A percentile compares a stretch with the other conserved stretches of the same genome.
phyloP scores from a whole-genome alignment of 257 asterid species.

The Nicotiana paniculata region DNA sequence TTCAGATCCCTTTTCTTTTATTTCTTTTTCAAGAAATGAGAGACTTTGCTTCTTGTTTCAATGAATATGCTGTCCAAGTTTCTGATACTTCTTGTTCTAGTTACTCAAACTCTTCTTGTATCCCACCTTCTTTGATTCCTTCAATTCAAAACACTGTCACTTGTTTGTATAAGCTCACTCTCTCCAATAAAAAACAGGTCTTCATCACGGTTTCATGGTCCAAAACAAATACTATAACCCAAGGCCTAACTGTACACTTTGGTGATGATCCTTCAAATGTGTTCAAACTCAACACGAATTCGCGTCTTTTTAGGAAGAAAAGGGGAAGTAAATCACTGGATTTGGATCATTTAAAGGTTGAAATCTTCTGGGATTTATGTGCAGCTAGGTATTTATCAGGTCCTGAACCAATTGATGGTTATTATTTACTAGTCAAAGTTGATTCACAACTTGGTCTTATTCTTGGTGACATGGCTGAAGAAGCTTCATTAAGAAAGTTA shows the following conservation, averaged over 20 bases:
- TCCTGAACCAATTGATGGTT: conserved; percentile 71
- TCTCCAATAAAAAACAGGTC: conserved; percentile 38
- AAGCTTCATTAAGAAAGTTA: conserved; percentile 24
- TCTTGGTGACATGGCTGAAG: conserved; percentile 55
- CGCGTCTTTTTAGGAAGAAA: conserved; percentile 57
- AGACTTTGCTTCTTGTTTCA: conserved; percentile 57
- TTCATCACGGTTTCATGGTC: conserved; percentile 54
- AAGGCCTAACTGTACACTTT: conserved; percentile 40
- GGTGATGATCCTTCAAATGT: conserved; percentile 31
- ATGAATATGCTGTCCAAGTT: conserved; percentile 62
- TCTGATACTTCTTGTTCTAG: conserved; percentile 65
- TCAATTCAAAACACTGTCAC: conserved; percentile 57
- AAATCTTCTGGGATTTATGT: conserved; percentile 65
- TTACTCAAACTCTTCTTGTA: conserved; percentile 41
- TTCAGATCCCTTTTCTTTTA: not conserved
- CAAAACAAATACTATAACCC: conserved; percentile 28
- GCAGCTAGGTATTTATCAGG: conserved; percentile 56
- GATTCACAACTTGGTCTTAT: conserved; percentile 51
- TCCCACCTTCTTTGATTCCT: conserved; percentile 40
- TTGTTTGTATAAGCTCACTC: conserved; percentile 37
- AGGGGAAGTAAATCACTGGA: conserved; percentile 53
- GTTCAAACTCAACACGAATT: conserved; percentile 52
- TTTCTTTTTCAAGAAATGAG: conserved; percentile 33
- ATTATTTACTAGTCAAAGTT: conserved; percentile 35
- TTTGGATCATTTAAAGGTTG: conserved; percentile 26